Conservation (phyloP, 2,329 filamentous ascomycete genomes). For the Colletotrichum truncatum region DNA sequence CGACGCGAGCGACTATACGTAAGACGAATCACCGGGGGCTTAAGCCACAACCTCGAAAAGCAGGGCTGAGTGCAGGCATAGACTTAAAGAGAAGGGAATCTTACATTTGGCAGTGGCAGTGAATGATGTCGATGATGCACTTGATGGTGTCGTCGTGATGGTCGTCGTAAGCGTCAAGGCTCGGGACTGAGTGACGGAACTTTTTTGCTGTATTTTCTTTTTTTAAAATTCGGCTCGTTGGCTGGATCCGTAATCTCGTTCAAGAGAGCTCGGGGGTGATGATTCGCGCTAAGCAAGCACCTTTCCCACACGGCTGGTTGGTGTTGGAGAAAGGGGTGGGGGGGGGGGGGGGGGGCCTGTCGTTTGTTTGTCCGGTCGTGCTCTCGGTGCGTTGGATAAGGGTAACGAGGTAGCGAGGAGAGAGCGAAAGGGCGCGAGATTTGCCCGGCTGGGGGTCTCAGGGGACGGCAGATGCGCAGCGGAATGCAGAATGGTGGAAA, state of each 20-base stretch:
- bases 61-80: neutral
- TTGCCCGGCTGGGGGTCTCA: neutral
- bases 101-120: neutral
- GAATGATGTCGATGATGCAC: conserved; percentile 4
- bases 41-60: neutral
- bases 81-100: neutral
- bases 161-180: neutral
- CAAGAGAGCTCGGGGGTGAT: conserved; percentile 25
- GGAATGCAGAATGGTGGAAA: neutral
- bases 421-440: conserved; percentile 2
- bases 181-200: neutral
- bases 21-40: neutral
- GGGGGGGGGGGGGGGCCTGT: no score
- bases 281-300: conserved; percentile 23
- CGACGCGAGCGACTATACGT: conserved; percentile 14
- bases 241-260: conserved; percentile 27
- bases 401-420: neutral
- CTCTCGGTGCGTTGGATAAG: no score
- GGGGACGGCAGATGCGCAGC: neutral
- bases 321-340: conserved; percentile 9
- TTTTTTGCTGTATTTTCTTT: neutral
- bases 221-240: neutral
- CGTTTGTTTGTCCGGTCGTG: neutral
- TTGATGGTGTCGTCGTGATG: conserved; percentile 9
- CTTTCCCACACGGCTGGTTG: conserved; percentile 15